Percentiles rank a stretch among this genome's conserved stretches.
Evolutionary conservation across 345 rosid genomes (phyloP).

Genomic region (Ceriops decandra): DNA sequence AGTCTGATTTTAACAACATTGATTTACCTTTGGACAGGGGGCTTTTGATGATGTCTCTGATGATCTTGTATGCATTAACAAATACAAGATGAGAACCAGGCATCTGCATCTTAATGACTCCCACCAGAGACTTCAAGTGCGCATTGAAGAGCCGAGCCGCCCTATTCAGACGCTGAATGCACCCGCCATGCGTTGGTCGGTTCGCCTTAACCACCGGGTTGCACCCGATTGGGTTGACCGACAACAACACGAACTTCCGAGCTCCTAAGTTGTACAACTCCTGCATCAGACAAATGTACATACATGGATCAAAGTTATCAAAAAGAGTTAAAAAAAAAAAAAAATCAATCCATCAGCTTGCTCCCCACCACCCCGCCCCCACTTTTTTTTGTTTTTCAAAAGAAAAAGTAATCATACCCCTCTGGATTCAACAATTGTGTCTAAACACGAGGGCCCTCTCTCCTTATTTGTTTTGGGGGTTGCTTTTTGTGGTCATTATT

Average conservation of each 20-base stretch:
- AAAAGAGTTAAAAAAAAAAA: not conserved
- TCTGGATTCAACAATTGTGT: too few relatives aligned
- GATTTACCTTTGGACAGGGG: slow-evolving; percentile 38
- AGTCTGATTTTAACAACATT: not conserved
- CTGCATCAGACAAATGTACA: slow-evolving; percentile 25
- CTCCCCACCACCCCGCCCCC: too few relatives aligned
- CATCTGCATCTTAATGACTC: slow-evolving; percentile 16
- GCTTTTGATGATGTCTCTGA: slow-evolving; percentile 34
- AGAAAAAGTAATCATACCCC: too few relatives aligned
- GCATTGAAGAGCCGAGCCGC: slow-evolving; percentile 55
- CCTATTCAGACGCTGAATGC: slow-evolving; percentile 33
- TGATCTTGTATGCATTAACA: slow-evolving; percentile 48
- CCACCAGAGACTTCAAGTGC: slow-evolving; percentile 21
- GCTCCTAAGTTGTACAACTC: slow-evolving; percentile 46
- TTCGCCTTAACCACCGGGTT: slow-evolving; percentile 29
- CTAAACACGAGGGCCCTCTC: too few relatives aligned
- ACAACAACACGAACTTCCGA: slow-evolving; percentile 52
- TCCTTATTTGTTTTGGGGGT: too few relatives aligned
- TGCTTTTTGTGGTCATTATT: too few relatives aligned
- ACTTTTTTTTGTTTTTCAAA: too few relatives aligned
- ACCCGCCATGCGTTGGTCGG: not conserved
- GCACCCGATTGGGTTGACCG: slow-evolving; percentile 53
- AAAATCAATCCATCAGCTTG: too few relatives aligned
- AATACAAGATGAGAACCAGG: slow-evolving; percentile 35
- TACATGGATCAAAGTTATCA: not conserved